phyloP scores from a whole-genome alignment of 31 red algal genomes.

The Odonthalia washingtoniensis region DNA sequence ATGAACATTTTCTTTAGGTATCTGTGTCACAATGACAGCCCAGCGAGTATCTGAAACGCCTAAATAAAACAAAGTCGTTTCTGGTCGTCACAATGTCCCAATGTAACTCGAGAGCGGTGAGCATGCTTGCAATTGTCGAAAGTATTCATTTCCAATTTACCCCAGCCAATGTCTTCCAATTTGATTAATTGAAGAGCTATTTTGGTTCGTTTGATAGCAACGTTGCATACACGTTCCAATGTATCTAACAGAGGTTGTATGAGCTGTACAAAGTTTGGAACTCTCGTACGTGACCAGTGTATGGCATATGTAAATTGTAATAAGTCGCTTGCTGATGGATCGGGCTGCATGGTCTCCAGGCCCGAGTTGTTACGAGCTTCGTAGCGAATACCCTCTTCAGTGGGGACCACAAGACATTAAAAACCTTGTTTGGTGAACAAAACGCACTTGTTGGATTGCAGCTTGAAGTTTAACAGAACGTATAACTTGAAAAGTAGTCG shows the following conservation, averaged over 20 bases:
- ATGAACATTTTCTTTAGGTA: neutral
- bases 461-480: neutral
- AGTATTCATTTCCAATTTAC: neutral
- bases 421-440: neutral
- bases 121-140: constrained; percentile 25
- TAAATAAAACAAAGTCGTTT: constrained; percentile 1
- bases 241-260: constrained; percentile 2
- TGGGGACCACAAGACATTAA: neutral
- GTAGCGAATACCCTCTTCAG: neutral
- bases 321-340: neutral
- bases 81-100: neutral
- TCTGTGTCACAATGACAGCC: constrained; percentile 45
- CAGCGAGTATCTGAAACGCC: constrained; percentile 22
- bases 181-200: neutral
- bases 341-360: neutral
- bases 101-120: neutral
- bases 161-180: constrained; percentile 9
- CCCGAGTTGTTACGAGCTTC: neutral
- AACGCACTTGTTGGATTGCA: neutral
- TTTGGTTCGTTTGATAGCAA: constrained; percentile 4
- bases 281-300: constrained; percentile 7
- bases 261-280: constrained; percentile 32
- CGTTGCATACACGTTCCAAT: constrained; percentile 29
- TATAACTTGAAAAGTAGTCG: neutral
- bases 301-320: neutral